phyloP scores from a whole-genome alignment of 306 rosid species.

The Vigna nakashimae region DNA sequence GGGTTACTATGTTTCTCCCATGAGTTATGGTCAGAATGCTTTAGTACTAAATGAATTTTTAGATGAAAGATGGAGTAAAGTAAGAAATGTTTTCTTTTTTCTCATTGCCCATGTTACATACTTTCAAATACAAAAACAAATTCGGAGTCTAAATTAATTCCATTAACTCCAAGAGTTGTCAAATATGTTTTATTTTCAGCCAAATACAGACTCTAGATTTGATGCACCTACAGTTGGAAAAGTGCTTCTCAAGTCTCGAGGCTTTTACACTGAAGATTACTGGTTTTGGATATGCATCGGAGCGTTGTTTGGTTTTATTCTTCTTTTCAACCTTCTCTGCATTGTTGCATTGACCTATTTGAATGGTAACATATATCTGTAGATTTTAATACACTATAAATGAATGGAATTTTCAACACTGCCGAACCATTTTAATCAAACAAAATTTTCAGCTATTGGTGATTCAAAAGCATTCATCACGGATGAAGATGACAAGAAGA shows the following conservation, averaged over 20 bases:
- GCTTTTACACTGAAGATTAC: constrained; percentile 61
- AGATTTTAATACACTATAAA: constrained; percentile 8
- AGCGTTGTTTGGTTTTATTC: constrained; percentile 67
- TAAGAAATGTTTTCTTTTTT: constrained; percentile 43
- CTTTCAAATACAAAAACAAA: not conserved
- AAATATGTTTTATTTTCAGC: constrained; percentile 46
- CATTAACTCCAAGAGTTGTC: not conserved
- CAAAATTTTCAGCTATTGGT: constrained; percentile 56
- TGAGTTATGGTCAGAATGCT: constrained; percentile 95
- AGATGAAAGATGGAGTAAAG: constrained; percentile 78
- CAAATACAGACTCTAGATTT: constrained; percentile 55
- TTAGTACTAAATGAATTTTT: constrained; percentile 80
- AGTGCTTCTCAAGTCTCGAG: constrained; percentile 64
- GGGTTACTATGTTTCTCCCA: constrained; percentile 80
- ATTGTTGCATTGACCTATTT: constrained; percentile 63
- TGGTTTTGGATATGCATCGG: constrained; percentile 83
- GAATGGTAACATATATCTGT: constrained; percentile 59
- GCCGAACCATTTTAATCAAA: not conserved
- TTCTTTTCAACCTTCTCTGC: constrained; percentile 67
- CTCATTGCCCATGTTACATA: not conserved
- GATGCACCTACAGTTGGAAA: constrained; percentile 64
- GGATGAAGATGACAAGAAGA: constrained; percentile 48
- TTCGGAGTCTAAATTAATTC: not conserved
- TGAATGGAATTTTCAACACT: not conserved
- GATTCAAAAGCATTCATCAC: constrained; percentile 56